Conservation (phyloP, 2,329 filamentous ascomycete species). For the Exserohilum rostratum region DNA sequence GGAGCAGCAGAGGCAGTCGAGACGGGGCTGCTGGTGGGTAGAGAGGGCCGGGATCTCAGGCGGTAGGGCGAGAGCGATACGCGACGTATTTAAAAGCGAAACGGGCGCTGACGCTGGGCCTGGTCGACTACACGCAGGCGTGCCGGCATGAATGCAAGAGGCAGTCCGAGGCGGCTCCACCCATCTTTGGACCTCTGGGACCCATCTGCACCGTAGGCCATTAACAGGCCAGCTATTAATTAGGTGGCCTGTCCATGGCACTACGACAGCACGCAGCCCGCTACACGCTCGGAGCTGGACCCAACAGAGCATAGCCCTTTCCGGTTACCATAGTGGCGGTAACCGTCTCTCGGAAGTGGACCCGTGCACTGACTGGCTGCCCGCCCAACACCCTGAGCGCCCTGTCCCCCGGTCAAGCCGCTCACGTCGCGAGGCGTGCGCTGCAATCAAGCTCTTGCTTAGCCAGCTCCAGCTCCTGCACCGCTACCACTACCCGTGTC, state of each 20-base stretch:
- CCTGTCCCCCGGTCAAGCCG: constrained; percentile 1
- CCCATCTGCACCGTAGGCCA: constrained; percentile 27
- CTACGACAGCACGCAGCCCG: constrained; percentile 12
- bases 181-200: constrained; percentile 24
- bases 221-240: constrained; percentile 31
- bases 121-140: constrained; percentile 19
- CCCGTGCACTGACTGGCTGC: constrained; percentile 14
- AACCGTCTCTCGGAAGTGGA: constrained; percentile 23
- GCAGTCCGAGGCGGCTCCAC: constrained; percentile 29
- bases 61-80: constrained; percentile 28
- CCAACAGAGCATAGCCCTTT: constrained; percentile 17
- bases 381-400: constrained; percentile 8
- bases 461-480: too few species aligned
- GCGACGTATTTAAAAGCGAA: constrained; percentile 36
- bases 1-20: not conserved
- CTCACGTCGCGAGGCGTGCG: constrained; percentile 7
- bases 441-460: too few species aligned
- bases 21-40: constrained; percentile 6
- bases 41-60: constrained; percentile 33
- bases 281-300: constrained; percentile 23
- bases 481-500: too few species aligned
- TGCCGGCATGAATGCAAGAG: constrained; percentile 20
- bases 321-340: constrained; percentile 30
- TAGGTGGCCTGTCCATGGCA: constrained; percentile 25
- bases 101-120: constrained; percentile 26